phyloP scores from a whole-genome alignment of 2,329 filamentous ascomycete species.

The Calonectria honghensis region DNA sequence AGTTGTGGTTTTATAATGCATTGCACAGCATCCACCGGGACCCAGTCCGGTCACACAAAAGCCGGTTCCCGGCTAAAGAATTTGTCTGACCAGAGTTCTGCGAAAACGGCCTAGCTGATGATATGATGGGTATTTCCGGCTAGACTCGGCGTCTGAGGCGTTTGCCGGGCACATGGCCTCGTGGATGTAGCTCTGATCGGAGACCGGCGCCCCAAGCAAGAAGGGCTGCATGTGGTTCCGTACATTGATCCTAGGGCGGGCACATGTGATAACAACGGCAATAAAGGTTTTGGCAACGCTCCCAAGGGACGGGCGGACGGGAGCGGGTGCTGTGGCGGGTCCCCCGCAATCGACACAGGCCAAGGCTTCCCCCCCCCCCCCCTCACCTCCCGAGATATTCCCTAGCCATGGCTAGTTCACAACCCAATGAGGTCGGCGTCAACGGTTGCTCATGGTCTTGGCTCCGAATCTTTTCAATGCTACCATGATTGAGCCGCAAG shows the following conservation, averaged over 20 bases:
- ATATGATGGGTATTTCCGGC: conserved; percentile 44
- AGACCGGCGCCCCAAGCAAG: conserved; percentile 18
- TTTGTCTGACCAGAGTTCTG: conserved; percentile 35
- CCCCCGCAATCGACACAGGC: conserved; percentile 50
- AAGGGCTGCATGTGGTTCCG: background rate
- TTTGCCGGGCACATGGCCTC: conserved; percentile 36
- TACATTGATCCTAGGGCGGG: background rate
- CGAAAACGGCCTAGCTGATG: conserved; percentile 43
- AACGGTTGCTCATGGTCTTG: conserved; percentile 34
- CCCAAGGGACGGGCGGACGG: conserved; percentile 34
- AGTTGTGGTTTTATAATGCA: background rate
- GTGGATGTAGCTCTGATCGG: conserved; percentile 38
- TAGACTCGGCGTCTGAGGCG: conserved; percentile 43
- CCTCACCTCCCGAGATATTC: conserved; percentile 52
- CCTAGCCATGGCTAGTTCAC: conserved; percentile 47
- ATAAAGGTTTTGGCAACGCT: conserved; percentile 8
- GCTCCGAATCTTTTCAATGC: conserved; percentile 43
- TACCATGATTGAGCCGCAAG: conserved; percentile 51
- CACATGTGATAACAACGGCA: background rate
- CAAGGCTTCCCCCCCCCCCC: conserved; percentile 24
- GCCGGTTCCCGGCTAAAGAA: conserved; percentile 46
- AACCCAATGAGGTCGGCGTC: conserved; percentile 46
- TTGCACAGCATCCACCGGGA: conserved; percentile 44
- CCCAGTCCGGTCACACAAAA: conserved; percentile 45
- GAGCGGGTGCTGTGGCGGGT: conserved; percentile 44